These are phyloP conservation scores for Boletus coccyginus DNA, from an alignment of 768 basidiomycete species.

Conservation along the genomic window DNA sequence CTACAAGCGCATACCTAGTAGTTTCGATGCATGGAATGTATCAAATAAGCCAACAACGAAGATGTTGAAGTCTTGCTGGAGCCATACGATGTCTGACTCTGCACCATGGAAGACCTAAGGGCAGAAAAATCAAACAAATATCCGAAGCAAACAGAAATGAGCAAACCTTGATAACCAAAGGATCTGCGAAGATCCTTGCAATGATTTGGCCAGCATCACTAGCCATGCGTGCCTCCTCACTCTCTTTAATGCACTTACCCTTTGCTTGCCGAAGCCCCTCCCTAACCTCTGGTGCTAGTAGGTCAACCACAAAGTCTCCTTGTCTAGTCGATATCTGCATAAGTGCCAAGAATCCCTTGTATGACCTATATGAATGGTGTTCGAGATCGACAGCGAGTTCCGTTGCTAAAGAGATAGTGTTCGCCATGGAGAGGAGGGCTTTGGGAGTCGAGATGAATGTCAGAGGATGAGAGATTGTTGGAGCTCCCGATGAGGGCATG, in stretches of 20 bases:
- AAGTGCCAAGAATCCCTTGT: constrained; percentile 83
- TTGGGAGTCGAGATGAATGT: constrained; percentile 64
- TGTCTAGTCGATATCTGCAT: constrained; percentile 89
- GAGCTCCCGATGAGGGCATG: constrained; percentile 34
- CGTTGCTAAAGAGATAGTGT: constrained; percentile 54
- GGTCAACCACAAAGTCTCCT: constrained; percentile 86
- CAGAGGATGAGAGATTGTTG: constrained; percentile 40
- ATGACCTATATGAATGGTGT: constrained; percentile 86
- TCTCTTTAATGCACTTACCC: constrained; percentile 7
- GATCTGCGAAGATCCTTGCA: constrained; percentile 62
- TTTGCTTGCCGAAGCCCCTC: constrained; percentile 73
- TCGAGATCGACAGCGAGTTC: constrained; percentile 96
- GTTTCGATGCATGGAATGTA: constrained; percentile 90
- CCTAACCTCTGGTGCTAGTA: constrained; percentile 58
- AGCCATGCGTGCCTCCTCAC: constrained; percentile 16
- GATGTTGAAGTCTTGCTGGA: constrained; percentile 92
- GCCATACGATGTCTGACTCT: constrained; percentile 91
- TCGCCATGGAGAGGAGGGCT: constrained; percentile 61
- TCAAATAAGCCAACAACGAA: constrained; percentile 97
- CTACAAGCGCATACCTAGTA: constrained; percentile 51
- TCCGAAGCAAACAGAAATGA: neutral
- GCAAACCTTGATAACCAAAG: constrained; percentile 77
- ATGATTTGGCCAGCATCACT: constrained; percentile 47
- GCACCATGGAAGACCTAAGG: constrained; percentile 90
- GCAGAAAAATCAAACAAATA: neutral